Conservation (phyloP, 2,329 filamentous ascomycete genomes). For the Hypoxylon sp. region DNA sequence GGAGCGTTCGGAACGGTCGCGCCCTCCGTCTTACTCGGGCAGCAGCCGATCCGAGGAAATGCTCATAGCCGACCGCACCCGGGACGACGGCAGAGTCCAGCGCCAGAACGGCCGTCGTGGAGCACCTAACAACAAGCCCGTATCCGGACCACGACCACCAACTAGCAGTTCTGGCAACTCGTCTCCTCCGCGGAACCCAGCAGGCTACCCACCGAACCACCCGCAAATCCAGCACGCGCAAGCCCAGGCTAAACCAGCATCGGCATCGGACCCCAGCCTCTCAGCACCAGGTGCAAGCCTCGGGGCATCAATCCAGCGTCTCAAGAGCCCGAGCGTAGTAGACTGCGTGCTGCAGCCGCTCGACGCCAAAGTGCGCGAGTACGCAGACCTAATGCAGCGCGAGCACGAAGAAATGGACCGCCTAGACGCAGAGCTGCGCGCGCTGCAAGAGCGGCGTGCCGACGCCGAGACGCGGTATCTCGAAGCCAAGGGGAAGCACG, state of each 20-base stretch:
- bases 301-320: slow-evolving; percentile 57
- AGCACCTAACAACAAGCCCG: slow-evolving; percentile 33
- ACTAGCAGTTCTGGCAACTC: slow-evolving; percentile 43
- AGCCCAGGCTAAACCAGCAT: slow-evolving; percentile 28
- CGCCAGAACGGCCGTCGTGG: slow-evolving; percentile 51
- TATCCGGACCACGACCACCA: slow-evolving; percentile 42
- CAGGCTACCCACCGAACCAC: slow-evolving; percentile 44
- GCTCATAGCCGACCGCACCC: slow-evolving; percentile 49
- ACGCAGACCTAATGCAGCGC: slow-evolving; percentile 59
- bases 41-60: slow-evolving; percentile 55
- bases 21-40: slow-evolving; percentile 52
- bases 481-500: slow-evolving; percentile 62
- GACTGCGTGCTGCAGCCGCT: slow-evolving; percentile 63
- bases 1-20: slow-evolving; percentile 33
- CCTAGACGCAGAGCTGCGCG: slow-evolving; percentile 61
- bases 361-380: slow-evolving; percentile 62
- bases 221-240: slow-evolving; percentile 44
- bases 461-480: slow-evolving; percentile 60
- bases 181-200: slow-evolving; percentile 48
- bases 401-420: slow-evolving; percentile 60
- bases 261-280: slow-evolving; percentile 29
- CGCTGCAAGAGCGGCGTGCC: slow-evolving; percentile 59
- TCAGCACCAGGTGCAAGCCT: slow-evolving; percentile 31
- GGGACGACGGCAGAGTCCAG: slow-evolving; percentile 44
- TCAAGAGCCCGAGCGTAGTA: slow-evolving; percentile 62